Evolutionary conservation across 345 rosid genomes (phyloP), one percentile per base, ranked within the genome.

Genomic region (Eucalyptus virginea): DNA sequence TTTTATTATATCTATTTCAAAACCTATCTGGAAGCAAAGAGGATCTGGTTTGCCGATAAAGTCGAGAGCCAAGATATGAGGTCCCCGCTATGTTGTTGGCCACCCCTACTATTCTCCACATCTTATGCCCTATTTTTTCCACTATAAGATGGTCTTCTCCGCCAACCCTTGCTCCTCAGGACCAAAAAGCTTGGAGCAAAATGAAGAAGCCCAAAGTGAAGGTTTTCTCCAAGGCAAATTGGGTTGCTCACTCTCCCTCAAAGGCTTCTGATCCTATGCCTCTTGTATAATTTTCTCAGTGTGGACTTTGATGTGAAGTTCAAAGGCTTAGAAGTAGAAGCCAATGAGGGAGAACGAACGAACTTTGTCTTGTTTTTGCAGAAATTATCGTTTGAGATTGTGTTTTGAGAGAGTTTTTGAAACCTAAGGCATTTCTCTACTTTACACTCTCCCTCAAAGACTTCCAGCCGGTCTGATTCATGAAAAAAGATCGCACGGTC

Each of bases 201-300:
- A 58, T 62, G 17, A 48, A 65, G 77, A 87, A 60, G 80, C 42
- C 24, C 81, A 48, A 85, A 48, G 42, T 21, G 65, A 65, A 49
- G 51, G 26, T 26, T 58, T 65, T 14, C 30, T 23, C 87, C 90
- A 91, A 88, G 93, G 89, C 91, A 86, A 44, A 72, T 72, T 34
- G 51, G 88, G 58, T 92, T 92, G 90, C 87, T 88, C 93, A 88
- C 30, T 90, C 94, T 86, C 92, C 94, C 92, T 81, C 93, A 89
- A 87, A 92, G 88, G 91, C 94, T 86, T 87, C 94, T 88, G 87
- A 28, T 83, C 77, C 52, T 37, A 30, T 17, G 48, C 32, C 77
- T 37, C 19, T 19, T 58, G 32, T 65, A 14, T 65, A 4, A 15
- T 85, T 52, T 52, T 19, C 81, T 72, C 44, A 34, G 3, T 21